Evolutionary conservation across 2,329 filamentous ascomycete species (phyloP), one percentile per base, ranked within the genome.

Genomic region (Phoma sp.): DNA sequence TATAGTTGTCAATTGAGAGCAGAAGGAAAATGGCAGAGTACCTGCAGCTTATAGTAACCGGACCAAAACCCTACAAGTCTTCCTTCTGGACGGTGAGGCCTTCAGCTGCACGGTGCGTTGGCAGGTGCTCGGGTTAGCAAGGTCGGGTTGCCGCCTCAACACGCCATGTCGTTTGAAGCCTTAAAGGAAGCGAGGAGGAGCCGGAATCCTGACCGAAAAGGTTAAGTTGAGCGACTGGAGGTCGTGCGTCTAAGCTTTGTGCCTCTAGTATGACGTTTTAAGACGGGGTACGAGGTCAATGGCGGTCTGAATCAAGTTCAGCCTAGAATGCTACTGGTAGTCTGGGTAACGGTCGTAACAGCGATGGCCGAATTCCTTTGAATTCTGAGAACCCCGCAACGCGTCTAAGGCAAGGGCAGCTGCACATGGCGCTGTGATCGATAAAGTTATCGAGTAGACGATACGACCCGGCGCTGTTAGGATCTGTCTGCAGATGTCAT

Each of bases 101-200:
- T 42, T 60, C 25, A 36, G 61, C 69, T 72, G 69, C 71, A 67
- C 68, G 67, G 66, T 73, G 71, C 70, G 70, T 57, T 73, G 69
- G 69, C 69, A 72, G 61, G 56, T 59, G 63, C 53, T 66, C 60
- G 60, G 40, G 60, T 57, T 46, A 57, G 57, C 55, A 64, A 55
- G 53, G 43, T 56, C 42, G 56, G 56, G 59, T 63, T 66, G 62
- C 67, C 59, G 60, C 55, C 56, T 61, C 62, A 62, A 67, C 66
- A 67, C 66, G 67, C 68, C 52, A 59, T 52, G 42, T 57, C 52
- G 57, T 55, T 56, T 54, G 46, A 56, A 57, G 54, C 57, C 58
- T 60, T 53, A 48, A 61, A 56, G 34, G 50, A 60, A 66, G 62
- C 65, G 53, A 56, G 53, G 29, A 57, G 47, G 43, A 48, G 60